Base-by-base conservation (phyloP, 768 basidiomycete species). In the Suillus paluster region DNA sequence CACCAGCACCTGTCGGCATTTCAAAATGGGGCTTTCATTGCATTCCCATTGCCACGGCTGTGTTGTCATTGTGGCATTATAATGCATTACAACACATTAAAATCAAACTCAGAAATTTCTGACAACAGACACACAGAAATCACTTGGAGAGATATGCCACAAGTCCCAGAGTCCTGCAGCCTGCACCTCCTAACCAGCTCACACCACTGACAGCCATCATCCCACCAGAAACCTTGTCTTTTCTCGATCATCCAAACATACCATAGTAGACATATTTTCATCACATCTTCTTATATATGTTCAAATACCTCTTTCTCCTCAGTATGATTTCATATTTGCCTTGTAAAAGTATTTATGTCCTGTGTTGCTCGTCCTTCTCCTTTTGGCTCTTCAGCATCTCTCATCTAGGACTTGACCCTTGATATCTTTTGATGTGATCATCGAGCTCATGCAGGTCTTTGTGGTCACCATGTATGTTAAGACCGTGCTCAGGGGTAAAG, bases 291-390 rank as follows among this genome's bases (percentile, higher is more conserved):
- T 53, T 46, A 57, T 64, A 61, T 30, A 74, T 57, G 62, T 52
- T 54, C 46, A 65, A 30, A 66, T 44, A 39, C 14, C 33, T 46
- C 62, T 63, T 63, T 57, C 46, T 33, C 21, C 55, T 57, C 52
- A 39, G 15, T 60, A 15, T 41, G 38, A 60, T 48, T 48, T 21
- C 46, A 73, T 74, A 74, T 70, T 62, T 70, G n/a, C n/a, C n/a
- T n/a, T n/a, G n/a, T n/a, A n/a, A n/a, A 63, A 67, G 14, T 75
- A 74, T 75, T 65, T 75, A 74, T 67, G 72, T 70, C 67, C 67
- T 64, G 59, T 67, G 72, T 25, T 30, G n/a, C n/a, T 45, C 45
- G 50, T 25, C n/a, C 5, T 15, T 30, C 14, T 15, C 27, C 52
- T 34, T 55, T 36, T 12, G 52, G 59, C 57, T 44, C 23, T 19